A percentile compares a stretch with the other conserved stretches of the same genome.
These are phyloP conservation scores for Gaultheria prostrata DNA, from an alignment of 148 eudicot species.

Conservation along the genomic window DNA sequence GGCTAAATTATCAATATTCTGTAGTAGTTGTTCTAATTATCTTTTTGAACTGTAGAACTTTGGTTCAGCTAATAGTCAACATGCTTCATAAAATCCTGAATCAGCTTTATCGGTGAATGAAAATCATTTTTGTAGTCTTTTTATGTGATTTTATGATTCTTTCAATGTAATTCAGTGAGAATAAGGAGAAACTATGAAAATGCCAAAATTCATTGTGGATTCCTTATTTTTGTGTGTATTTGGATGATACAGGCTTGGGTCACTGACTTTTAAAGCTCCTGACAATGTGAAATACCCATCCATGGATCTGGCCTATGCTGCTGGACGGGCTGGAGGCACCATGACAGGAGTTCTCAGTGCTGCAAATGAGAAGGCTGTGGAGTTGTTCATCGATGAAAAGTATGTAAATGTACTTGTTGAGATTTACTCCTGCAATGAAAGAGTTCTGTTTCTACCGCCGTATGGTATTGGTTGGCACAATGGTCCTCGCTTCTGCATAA, in stretches of 20 bases:
- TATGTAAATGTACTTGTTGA: constrained; percentile 28
- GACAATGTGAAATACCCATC: constrained; percentile 96
- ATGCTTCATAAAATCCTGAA: not conserved
- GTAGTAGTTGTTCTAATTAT: not conserved
- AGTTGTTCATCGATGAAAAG: constrained; percentile 90
- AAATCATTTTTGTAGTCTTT: not conserved
- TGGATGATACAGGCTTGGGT: constrained; percentile 66
- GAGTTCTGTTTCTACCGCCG: not conserved
- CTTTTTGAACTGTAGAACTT: not conserved
- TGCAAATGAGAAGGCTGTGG: constrained; percentile 96
- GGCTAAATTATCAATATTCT: not conserved
- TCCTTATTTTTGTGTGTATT: not conserved
- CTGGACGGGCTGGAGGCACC: constrained; percentile 96
- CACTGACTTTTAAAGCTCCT: constrained; percentile 85
- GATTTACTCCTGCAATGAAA: not conserved
- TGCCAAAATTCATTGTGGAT: not conserved
- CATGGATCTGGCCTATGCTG: constrained; percentile 89
- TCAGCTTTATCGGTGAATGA: not conserved
- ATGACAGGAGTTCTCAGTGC: constrained; percentile 99
- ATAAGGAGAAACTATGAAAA: not conserved
- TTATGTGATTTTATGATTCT: not conserved
- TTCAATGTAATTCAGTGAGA: not conserved
- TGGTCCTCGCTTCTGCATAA: not conserved
- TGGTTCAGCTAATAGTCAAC: not conserved
- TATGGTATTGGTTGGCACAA: constrained; percentile 2